Evolutionary conservation across 2,329 filamentous ascomycete species (phyloP).

Genomic region (Aspergillus spinulosporus): DNA sequence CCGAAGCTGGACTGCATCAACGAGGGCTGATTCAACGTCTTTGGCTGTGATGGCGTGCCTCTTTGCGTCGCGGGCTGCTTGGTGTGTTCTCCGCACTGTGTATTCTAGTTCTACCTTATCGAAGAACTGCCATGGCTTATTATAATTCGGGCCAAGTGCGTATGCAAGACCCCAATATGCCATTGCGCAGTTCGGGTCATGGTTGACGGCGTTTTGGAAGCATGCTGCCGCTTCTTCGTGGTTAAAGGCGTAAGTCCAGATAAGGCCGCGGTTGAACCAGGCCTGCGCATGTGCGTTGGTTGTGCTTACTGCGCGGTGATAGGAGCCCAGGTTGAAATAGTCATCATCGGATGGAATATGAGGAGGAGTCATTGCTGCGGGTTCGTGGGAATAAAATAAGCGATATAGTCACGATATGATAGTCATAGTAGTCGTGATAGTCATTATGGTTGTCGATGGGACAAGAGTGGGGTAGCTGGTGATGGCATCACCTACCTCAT

Average conservation of each 20-base stretch:
- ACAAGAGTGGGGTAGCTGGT: background rate
- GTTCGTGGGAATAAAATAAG: background rate
- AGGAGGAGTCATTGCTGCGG: background rate
- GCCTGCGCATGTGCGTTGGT: constrained; percentile 28
- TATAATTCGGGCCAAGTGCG: constrained; percentile 72
- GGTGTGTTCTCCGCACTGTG: constrained; percentile 50
- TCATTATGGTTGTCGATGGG: background rate
- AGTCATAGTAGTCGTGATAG: background rate
- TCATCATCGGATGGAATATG: background rate
- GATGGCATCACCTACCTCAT: background rate
- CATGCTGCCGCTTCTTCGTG: constrained; percentile 42
- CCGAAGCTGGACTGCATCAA: constrained; percentile 61
- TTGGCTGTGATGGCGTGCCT: constrained; percentile 24
- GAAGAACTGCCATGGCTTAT: constrained; percentile 75
- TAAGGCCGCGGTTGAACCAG: constrained; percentile 38
- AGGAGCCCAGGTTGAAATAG: constrained; percentile 35
- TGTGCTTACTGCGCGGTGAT: constrained; percentile 37
- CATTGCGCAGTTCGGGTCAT: constrained; percentile 40
- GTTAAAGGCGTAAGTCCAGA: constrained; percentile 43
- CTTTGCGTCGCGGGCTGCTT: constrained; percentile 49
- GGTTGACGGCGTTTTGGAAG: constrained; percentile 37
- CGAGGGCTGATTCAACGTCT: constrained; percentile 60
- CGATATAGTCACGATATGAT: background rate
- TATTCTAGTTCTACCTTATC: constrained; percentile 59
- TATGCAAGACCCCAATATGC: constrained; percentile 56